Evolutionary conservation across 768 basidiomycete species (phyloP).

Genomic region (Serendipita indica): DNA sequence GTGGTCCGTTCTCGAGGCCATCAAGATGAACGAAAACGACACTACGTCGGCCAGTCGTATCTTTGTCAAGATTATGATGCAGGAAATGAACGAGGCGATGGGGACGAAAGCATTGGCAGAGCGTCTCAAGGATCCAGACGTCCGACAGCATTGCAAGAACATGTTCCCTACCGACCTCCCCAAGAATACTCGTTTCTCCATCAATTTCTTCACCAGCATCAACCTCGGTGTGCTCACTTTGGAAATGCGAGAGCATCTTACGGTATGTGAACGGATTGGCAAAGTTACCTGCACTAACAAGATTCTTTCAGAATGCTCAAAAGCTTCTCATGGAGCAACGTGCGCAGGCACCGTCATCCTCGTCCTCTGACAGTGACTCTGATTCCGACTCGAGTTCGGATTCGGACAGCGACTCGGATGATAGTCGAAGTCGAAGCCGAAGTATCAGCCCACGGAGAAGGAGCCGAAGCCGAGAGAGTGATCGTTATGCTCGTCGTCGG

Average conservation of each 20-base stretch:
- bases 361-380: slow-evolving; percentile 30
- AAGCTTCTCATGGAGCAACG: slow-evolving; percentile 88
- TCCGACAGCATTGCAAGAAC: slow-evolving; percentile 51
- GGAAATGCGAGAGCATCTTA: slow-evolving; percentile 91
- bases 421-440: slow-evolving; percentile 6
- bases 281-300: slow-evolving; percentile 11
- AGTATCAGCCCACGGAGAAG: no score
- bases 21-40: slow-evolving; percentile 95
- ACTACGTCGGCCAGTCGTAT: slow-evolving; percentile 94
- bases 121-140: slow-evolving; percentile 77
- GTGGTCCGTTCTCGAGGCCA: slow-evolving; percentile 69
- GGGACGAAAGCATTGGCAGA: slow-evolving; percentile 76
- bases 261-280: slow-evolving; percentile 34
- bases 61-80: slow-evolving; percentile 92
- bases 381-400: slow-evolving; percentile 24
- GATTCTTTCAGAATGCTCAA: slow-evolving; percentile 62
- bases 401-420: slow-evolving; percentile 24
- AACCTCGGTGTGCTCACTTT: slow-evolving; percentile 84
- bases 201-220: slow-evolving; percentile 97
- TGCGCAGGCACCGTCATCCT: slow-evolving; percentile 50
- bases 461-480: slow-evolving; percentile 19
- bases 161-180: slow-evolving; percentile 97
- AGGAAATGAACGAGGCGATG: slow-evolving; percentile 89
- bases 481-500: slow-evolving; percentile 14
- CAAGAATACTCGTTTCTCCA: slow-evolving; percentile 88